Evolutionary conservation across 2,329 filamentous ascomycete genomes (phyloP), one percentile per base, ranked within the genome.

Genomic region (Cucurbitaria berberidis): DNA sequence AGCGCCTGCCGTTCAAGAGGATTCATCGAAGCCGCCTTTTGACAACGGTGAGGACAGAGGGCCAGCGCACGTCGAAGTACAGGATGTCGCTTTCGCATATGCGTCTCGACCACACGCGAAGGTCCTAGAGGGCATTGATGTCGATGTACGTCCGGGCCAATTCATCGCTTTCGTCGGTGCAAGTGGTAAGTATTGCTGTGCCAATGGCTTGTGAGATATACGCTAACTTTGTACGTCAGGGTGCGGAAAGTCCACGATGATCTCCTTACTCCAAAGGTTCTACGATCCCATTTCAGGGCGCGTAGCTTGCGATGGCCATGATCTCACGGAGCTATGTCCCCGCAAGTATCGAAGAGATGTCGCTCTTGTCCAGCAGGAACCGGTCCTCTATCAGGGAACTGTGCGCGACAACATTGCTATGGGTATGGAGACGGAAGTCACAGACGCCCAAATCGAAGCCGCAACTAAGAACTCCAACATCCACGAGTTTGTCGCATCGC

Each of bases 201-300:
- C 13, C 8, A 10, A 30, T 11, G 9, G 27, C 27, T 30, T 30
- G 27, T 1, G 13, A 10, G 13, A 10, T 13, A 30, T 30, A 30
- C 11, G 13, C 27, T 30, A 11, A 30, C 27, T 30, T 30, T 11
- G 27, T 3, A 13, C 13, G 3, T 9, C 11, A 30, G 27, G 95
- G 2, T 97, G 95, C 70, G 95, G 95, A 51, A 98, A 99, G 79
- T 91, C 87, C 46, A 98, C 95, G 0, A 96, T 92, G 0, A 95
- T 98, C 64, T 89, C 91, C 1, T 83, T 98, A 3, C 80, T 98
- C 18, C 93, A 98, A 74, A 89, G 95, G 21, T 98, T 98, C 79
- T 98, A 98, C 70, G 91, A 98, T 65, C 90, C 93, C 0, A 80
- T 93, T 0, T 82, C 86, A 0, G 95, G 95, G 7, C 87, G 86